These are phyloP conservation scores for Prosopis cineraria DNA, from an alignment of 306 rosid genomes.

Conservation along the genomic window DNA sequence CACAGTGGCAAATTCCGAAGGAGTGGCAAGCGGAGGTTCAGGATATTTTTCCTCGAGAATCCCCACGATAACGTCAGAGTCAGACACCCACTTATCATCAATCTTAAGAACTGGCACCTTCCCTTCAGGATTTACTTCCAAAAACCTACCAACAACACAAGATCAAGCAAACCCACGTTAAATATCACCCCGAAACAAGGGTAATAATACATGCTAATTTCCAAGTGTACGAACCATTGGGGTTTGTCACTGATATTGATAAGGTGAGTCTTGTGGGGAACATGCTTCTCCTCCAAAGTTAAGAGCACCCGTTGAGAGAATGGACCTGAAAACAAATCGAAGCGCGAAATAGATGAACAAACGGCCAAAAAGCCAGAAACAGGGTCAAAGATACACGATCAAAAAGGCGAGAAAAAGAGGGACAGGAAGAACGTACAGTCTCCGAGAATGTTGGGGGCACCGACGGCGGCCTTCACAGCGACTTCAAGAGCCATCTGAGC, in stretches of 20 bases:
- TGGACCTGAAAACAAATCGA: slow-evolving; percentile 58
- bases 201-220: neutral
- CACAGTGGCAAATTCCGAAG: slow-evolving; percentile 75
- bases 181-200: neutral
- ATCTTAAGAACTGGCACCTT: slow-evolving; percentile 77
- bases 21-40: slow-evolving; percentile 60
- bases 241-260: slow-evolving; percentile 71
- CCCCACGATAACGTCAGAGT: slow-evolving; percentile 83
- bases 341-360: neutral
- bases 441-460: slow-evolving; percentile 64
- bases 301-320: slow-evolving; percentile 75
- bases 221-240: slow-evolving; percentile 49
- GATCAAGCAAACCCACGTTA: neutral
- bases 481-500: slow-evolving; percentile 61
- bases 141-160: slow-evolving; percentile 54
- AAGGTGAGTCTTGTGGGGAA: slow-evolving; percentile 51
- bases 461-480: slow-evolving; percentile 70
- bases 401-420: neutral
- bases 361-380: slow-evolving; percentile 20
- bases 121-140: slow-evolving; percentile 77
- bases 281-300: slow-evolving; percentile 88
- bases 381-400: neutral
- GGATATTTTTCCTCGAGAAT: slow-evolving; percentile 75
- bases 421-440: slow-evolving; percentile 56
- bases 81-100: slow-evolving; percentile 86